Percentiles rank a stretch among this genome's conserved stretches.
Evolutionary conservation across 495 filamentous ascomycete species (phyloP).

Genomic region (Xylaria cubensis): DNA sequence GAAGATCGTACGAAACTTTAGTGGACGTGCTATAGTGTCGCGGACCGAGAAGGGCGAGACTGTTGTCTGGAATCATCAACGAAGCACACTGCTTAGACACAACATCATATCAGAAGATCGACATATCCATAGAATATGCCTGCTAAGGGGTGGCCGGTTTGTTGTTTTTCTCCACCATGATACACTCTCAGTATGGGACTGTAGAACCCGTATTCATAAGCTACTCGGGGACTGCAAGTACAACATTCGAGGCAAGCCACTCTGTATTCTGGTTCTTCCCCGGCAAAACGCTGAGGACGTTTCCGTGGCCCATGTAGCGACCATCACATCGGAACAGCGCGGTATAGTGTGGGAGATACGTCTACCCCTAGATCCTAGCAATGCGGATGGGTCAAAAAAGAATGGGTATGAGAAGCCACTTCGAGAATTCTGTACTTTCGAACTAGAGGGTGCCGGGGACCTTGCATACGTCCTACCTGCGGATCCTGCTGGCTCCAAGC

Average conservation of each 20-base stretch:
- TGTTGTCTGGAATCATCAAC: conserved; percentile 79
- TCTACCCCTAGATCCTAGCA: conserved; percentile 51
- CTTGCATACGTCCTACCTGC: conserved; percentile 85
- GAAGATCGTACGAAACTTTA: conserved; percentile 83
- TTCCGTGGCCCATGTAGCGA: conserved; percentile 72
- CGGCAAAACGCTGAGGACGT: conserved; percentile 60
- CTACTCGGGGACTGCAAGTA: conserved; percentile 67
- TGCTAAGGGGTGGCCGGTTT: conserved; percentile 76
- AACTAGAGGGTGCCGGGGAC: conserved; percentile 73
- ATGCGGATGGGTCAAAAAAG: conserved; percentile 34
- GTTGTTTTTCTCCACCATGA: conserved; percentile 81
- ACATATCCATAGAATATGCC: conserved; percentile 82
- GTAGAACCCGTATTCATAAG: conserved; percentile 60
- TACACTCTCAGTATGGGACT: conserved; percentile 84
- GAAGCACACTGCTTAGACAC: conserved; percentile 66
- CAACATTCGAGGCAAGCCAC: conserved; percentile 69
- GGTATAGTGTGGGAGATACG: conserved; percentile 86
- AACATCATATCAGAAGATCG: conserved; percentile 72
- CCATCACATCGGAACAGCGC: conserved; percentile 79
- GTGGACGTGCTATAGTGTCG: conserved; percentile 80
- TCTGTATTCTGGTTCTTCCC: conserved; percentile 83
- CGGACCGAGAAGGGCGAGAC: conserved; percentile 79
- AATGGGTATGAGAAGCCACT: conserved; percentile 54
- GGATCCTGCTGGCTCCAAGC: conserved; percentile 81
- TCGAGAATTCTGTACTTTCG: conserved; percentile 73